phyloP scores from a whole-genome alignment of 345 rosid species.

The Euphorbia lathyris region DNA sequence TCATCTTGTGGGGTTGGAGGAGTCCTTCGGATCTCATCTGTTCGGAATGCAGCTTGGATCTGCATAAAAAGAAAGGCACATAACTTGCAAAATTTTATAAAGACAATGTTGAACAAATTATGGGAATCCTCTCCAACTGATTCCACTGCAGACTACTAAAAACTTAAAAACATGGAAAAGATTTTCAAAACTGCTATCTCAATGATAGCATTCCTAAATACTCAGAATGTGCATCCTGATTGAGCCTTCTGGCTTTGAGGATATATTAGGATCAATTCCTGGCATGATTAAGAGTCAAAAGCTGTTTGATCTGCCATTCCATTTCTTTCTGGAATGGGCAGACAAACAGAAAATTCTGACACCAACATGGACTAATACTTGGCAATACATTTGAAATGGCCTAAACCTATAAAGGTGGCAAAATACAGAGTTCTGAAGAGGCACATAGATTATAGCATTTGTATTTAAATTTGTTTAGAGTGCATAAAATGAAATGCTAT shows the following conservation, averaged over 20 bases:
- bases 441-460: not conserved
- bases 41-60: slow-evolving; percentile 99
- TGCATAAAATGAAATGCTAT: not conserved
- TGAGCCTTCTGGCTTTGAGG: not conserved
- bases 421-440: not conserved
- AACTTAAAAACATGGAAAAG: not conserved
- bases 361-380: too few relatives aligned
- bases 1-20: slow-evolving; percentile 99
- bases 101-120: not conserved
- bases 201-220: not conserved
- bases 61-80: slow-evolving; percentile 16
- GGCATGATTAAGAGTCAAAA: not conserved
- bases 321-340: too few relatives aligned
- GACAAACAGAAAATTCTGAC: too few relatives aligned
- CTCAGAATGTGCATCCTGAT: not conserved
- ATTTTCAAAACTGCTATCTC: not conserved
- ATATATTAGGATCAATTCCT: not conserved
- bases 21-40: slow-evolving; percentile 97
- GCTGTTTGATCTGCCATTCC: not conserved
- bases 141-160: not conserved
- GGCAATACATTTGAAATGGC: not conserved
- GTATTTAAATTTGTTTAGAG: not conserved
- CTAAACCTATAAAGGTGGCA: not conserved
- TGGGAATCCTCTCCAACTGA: not conserved
- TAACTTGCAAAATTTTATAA: not conserved